Evolutionary conservation across 371 early-diverging fungal genomes (phyloP).

Genomic region (Mucor velutinosus): DNA sequence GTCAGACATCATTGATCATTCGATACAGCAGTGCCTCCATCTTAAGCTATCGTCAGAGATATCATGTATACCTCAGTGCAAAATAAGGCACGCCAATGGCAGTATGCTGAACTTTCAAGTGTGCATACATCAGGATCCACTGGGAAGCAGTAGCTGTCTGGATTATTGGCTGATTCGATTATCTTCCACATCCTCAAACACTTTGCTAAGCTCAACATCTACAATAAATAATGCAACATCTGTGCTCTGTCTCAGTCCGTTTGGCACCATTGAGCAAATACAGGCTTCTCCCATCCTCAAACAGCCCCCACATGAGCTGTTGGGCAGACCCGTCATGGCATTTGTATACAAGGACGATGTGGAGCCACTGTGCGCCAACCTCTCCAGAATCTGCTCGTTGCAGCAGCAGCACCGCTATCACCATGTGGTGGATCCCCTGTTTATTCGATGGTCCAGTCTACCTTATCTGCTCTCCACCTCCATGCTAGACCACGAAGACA

Average conservation of each 20-base stretch:
- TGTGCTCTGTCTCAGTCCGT: slow-evolving; percentile 23
- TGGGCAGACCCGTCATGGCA: slow-evolving; percentile 28
- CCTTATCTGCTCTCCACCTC: slow-evolving; percentile 7
- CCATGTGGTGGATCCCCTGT: slow-evolving; percentile 2
- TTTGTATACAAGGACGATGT: slow-evolving; percentile 29
- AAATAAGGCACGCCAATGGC: slow-evolving; percentile 21
- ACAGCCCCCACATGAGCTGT: slow-evolving; percentile 10
- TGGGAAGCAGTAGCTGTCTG: slow-evolving; percentile 10
- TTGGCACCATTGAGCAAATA: slow-evolving; percentile 28
- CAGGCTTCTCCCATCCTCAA: slow-evolving; percentile 8
- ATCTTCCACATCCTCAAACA: not conserved
- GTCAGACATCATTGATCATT: slow-evolving; percentile 14
- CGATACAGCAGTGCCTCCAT: slow-evolving; percentile 12
- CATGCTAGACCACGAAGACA: not conserved
- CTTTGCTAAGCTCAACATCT: not conserved
- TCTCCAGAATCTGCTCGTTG: slow-evolving; percentile 9
- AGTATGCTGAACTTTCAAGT: slow-evolving; percentile 17
- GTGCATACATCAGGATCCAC: slow-evolving; percentile 28
- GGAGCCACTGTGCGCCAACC: slow-evolving; percentile 9
- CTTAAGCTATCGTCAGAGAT: slow-evolving; percentile 14
- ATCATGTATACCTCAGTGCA: slow-evolving; percentile 19
- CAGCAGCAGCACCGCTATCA: not conserved
- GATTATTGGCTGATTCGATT: slow-evolving; percentile 24
- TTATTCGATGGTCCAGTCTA: slow-evolving; percentile 27
- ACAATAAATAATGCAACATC: not conserved